Percentiles rank a stretch among this genome's conserved stretches.
phyloP scores from a whole-genome alignment of 2,329 filamentous ascomycete species.

The Monosporascus sp. region DNA sequence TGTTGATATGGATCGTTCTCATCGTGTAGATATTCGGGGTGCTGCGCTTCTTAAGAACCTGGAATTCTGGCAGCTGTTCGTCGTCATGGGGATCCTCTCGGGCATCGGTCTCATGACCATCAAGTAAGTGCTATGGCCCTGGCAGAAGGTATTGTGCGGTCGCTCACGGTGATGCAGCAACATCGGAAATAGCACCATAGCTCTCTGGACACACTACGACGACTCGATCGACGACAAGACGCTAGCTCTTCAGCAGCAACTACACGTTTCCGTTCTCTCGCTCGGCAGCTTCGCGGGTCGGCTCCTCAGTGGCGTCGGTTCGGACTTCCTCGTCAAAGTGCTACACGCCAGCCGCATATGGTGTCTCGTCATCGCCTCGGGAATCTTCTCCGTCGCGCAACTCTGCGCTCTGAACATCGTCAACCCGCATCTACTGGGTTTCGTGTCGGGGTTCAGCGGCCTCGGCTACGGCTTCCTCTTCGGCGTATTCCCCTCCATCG shows the following conservation, averaged over 20 bases:
- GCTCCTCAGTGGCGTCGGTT: slow-evolving; percentile 77
- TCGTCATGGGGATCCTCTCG: slow-evolving; percentile 82
- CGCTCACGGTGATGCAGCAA: slow-evolving; percentile 53
- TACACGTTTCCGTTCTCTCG: slow-evolving; percentile 94
- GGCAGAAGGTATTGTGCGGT: not conserved
- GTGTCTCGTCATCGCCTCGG: slow-evolving; percentile 76
- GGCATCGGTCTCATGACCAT: slow-evolving; percentile 98
- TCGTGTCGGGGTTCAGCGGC: slow-evolving; percentile 79
- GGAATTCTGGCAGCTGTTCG: slow-evolving; percentile 89
- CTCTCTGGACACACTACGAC: slow-evolving; percentile 84
- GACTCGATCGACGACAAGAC: slow-evolving; percentile 65
- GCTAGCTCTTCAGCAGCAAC: slow-evolving; percentile 74
- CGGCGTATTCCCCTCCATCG: slow-evolving; percentile 85
- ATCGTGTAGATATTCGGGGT: slow-evolving; percentile 87
- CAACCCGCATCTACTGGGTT: slow-evolving; percentile 69
- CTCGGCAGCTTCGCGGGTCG: slow-evolving; percentile 80
- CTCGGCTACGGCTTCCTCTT: slow-evolving; percentile 91
- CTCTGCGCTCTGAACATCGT: slow-evolving; percentile 67
- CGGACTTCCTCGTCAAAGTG: slow-evolving; percentile 80
- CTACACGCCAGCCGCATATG: slow-evolving; percentile 79
- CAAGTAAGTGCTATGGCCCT: slow-evolving; percentile 60
- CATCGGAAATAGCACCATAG: slow-evolving; percentile 84
- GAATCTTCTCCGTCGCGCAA: slow-evolving; percentile 76
- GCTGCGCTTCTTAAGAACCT: slow-evolving; percentile 63
- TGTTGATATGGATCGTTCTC: slow-evolving; percentile 69